Evolutionary conservation across 805 yeast species (phyloP).

Genomic region (Wickerhamiella sergipiensis): DNA sequence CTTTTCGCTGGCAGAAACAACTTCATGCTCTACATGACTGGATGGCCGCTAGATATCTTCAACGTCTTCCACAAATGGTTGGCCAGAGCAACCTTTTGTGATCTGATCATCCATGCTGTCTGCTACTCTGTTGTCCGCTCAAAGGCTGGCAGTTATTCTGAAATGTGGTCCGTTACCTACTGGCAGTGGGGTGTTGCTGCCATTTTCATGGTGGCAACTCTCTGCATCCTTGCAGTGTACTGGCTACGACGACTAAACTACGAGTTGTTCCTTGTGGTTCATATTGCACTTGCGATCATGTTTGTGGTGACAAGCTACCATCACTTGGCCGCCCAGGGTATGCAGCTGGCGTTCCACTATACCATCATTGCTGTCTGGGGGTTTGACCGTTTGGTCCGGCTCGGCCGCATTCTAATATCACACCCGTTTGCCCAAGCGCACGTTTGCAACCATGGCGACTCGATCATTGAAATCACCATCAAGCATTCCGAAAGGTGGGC

Average conservation of each 20-base stretch:
- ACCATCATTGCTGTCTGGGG: slow-evolving; percentile 53
- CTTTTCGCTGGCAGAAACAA: slow-evolving; percentile 60
- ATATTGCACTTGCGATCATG: slow-evolving; percentile 38
- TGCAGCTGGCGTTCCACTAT: slow-evolving; percentile 36
- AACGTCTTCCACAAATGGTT: slow-evolving; percentile 48
- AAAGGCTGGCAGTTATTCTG: slow-evolving; percentile 28
- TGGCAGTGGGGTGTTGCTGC: slow-evolving; percentile 31
- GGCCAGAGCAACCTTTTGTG: slow-evolving; percentile 35
- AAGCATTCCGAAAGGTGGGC: slow-evolving; percentile 32
- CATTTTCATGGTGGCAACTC: slow-evolving; percentile 29
- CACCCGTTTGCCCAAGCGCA: slow-evolving; percentile 29
- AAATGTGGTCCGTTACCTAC: slow-evolving; percentile 8
- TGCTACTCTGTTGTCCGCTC: slow-evolving; percentile 32
- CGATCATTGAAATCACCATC: slow-evolving; percentile 12
- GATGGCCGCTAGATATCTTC: slow-evolving; percentile 43
- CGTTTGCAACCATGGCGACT: slow-evolving; percentile 10
- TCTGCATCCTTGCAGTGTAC: slow-evolving; percentile 37
- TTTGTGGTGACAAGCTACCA: slow-evolving; percentile 45
- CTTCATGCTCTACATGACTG: slow-evolving; percentile 42
- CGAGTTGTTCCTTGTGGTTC: slow-evolving; percentile 43
- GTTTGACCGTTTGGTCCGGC: slow-evolving; percentile 45
- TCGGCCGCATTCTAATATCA: slow-evolving; percentile 38
- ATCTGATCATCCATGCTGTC: slow-evolving; percentile 40
- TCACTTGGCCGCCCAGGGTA: slow-evolving; percentile 35
- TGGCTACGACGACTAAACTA: slow-evolving; percentile 39